Conservation (phyloP, 1,284 basidiomycete species). For the Rhodotorula sp. region DNA sequence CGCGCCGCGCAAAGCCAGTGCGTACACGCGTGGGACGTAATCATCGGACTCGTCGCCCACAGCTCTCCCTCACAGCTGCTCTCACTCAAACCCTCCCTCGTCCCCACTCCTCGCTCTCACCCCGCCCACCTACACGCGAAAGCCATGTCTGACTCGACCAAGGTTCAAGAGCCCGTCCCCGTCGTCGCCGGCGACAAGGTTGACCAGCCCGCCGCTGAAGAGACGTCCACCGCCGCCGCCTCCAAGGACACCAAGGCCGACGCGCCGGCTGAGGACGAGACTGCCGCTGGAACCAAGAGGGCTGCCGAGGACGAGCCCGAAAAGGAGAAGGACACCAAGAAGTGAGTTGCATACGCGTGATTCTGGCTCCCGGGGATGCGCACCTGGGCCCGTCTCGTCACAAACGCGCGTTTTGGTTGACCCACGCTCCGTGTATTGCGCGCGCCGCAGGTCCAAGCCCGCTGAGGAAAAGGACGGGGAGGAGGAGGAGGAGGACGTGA, state of each 20-base stretch:
- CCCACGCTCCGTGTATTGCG: neutral
- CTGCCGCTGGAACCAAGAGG: slow-evolving; percentile 11
- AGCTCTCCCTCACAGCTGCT: neutral
- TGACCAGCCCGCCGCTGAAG: neutral
- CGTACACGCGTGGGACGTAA: no score
- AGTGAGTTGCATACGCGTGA: slow-evolving; percentile 9
- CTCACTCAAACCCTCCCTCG: neutral
- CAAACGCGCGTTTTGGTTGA: neutral
- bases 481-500: slow-evolving; percentile 27
- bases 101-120: neutral
- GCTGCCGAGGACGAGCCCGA: slow-evolving; percentile 18
- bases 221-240: neutral
- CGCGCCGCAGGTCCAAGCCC: neutral
- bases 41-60: neutral
- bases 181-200: slow-evolving; percentile 10
- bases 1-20: no score
- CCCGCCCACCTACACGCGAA: no score
- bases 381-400: neutral
- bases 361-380: no score
- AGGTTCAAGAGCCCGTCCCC: slow-evolving; percentile 14
- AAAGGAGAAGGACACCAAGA: slow-evolving; percentile 9
- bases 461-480: slow-evolving; percentile 3
- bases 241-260: slow-evolving; percentile 2
- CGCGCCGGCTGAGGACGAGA: neutral
- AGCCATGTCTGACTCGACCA: slow-evolving; percentile 10